A percentile compares a stretch with the other conserved stretches of the same genome.
Conservation (phyloP, 257 asterid species). For the Eustoma russellianum region DNA sequence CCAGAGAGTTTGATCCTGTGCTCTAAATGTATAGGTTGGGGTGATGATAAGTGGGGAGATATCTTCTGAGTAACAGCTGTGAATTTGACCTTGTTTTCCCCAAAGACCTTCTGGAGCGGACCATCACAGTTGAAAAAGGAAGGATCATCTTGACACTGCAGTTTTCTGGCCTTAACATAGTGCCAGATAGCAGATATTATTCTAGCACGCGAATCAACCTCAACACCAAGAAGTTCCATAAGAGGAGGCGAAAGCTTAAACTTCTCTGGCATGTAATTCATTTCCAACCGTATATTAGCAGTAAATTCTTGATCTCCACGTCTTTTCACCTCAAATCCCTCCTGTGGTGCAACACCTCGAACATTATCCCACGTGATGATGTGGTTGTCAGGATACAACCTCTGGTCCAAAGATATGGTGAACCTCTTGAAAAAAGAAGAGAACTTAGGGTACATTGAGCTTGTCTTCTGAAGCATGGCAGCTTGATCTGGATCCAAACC, state of each 20-base stretch:
- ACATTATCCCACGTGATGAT: constrained; percentile 83
- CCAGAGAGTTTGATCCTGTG: constrained; percentile 89
- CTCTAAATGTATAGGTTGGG: constrained; percentile 89
- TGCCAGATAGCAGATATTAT: constrained; percentile 91
- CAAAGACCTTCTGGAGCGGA: constrained; percentile 80
- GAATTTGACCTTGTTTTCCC: constrained; percentile 66
- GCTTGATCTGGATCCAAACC: constrained; percentile 89
- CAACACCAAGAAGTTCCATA: constrained; percentile 80
- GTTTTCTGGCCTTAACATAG: constrained; percentile 83
- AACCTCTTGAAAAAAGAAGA: constrained; percentile 89
- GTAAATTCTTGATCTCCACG: constrained; percentile 92
- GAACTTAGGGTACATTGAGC: constrained; percentile 65
- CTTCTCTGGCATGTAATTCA: constrained; percentile 86
- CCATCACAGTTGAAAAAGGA: constrained; percentile 84
- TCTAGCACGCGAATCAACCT: constrained; percentile 90
- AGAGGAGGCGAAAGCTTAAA: constrained; percentile 73
- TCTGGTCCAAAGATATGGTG: constrained; percentile 83
- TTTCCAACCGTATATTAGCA: constrained; percentile 65
- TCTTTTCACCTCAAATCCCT: constrained; percentile 95
- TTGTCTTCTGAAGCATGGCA: constrained; percentile 69
- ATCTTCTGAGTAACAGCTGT: constrained; percentile 78
- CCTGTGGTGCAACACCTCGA: constrained; percentile 79
- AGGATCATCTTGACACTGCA: constrained; percentile 80
- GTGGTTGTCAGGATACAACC: constrained; percentile 82
- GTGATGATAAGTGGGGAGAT: constrained; percentile 64